Base-by-base conservation (phyloP, 2,329 filamentous ascomycete genomes). In the Ophiostoma novo-ulmi region DNA sequence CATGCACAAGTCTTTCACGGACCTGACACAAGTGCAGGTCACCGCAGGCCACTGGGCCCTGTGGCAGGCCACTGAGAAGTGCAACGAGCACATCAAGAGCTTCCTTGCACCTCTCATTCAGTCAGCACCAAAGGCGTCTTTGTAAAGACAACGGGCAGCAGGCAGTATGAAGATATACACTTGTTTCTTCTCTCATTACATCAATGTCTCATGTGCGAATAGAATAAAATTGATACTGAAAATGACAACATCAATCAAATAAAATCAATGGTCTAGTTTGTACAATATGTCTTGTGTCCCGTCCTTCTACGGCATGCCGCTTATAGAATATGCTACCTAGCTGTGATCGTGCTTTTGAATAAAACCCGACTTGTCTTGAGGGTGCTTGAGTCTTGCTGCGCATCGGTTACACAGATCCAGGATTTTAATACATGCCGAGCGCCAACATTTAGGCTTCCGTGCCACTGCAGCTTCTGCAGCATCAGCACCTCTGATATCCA, bases 11-110 rank as follows among this genome's bases (percentile, higher is more conserved):
- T 81, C 82, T 73, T 87, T 94, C 72, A 85, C 86, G 2, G 84
- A 87, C 66, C 79, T 96, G 76, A 90, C 86, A 8, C 83, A 85
- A 72, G 84, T 81, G 10, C 87, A 91, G 77, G 89, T 97, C 8
- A 70, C 89, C 48, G 85, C 90, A 0, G 82, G 85, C 22, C 95
- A 98, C 80, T 98, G 94, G 94, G 91, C 90, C 65, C 80, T 97
- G 77, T 89, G 88, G 82, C 87, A 97, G 82, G 87, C 86, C 73
- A 85, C 90, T 0, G 85, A 84, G 31, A 87, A 90, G 75, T 87
- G 92, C 3, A 97, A 97, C 79, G 78, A 77, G 68, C 81, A 88
- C 72, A 83, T 97, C 75, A 83, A 81, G 70, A 82, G 85, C 71
- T 97, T 93, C 86, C 74, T 96, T 72, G 83, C 85, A 71, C 80